Conservation (phyloP, 2,329 filamentous ascomycete genomes). For the Hortaea sp. region DNA sequence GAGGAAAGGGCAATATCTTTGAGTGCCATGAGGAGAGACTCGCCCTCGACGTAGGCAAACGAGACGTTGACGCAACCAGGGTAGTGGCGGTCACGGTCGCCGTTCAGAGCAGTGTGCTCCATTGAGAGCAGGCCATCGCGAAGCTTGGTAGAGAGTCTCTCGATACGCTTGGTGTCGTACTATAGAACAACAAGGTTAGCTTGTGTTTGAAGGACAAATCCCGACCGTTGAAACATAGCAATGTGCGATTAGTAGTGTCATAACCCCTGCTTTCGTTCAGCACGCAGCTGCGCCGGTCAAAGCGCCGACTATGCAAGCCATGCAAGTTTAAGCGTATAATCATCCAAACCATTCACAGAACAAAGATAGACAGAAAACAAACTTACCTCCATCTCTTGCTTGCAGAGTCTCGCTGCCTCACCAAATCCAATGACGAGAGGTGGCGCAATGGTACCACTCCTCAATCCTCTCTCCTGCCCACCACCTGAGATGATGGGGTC, state of each 20-base stretch:
- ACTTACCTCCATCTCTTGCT: slow-evolving; percentile 81
- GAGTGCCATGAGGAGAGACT: slow-evolving; percentile 93
- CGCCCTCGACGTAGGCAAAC: slow-evolving; percentile 95
- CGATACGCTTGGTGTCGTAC: slow-evolving; percentile 87
- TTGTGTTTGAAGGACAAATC: neutral
- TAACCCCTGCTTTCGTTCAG: slow-evolving; percentile 56
- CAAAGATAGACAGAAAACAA: slow-evolving; percentile 4
- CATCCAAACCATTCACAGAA: slow-evolving; percentile 36
- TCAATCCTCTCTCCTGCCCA: slow-evolving; percentile 87
- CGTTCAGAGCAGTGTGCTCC: slow-evolving; percentile 89
- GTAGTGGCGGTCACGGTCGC: slow-evolving; percentile 73
- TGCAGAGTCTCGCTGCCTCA: slow-evolving; percentile 85
- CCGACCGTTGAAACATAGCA: neutral
- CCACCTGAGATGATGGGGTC: slow-evolving; percentile 95
- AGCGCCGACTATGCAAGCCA: slow-evolving; percentile 70
- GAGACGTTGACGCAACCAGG: slow-evolving; percentile 97
- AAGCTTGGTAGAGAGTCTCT: slow-evolving; percentile 71
- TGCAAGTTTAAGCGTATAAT: slow-evolving; percentile 84
- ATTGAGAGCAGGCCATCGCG: slow-evolving; percentile 72
- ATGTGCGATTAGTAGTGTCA: slow-evolving; percentile 32
- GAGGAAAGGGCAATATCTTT: slow-evolving; percentile 97
- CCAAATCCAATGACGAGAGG: slow-evolving; percentile 86
- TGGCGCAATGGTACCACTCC: slow-evolving; percentile 88
- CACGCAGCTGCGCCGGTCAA: slow-evolving; percentile 42
- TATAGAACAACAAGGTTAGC: slow-evolving; percentile 28